phyloP scores from a whole-genome alignment of 768 basidiomycete species.

The Butyriboletus loyo region DNA sequence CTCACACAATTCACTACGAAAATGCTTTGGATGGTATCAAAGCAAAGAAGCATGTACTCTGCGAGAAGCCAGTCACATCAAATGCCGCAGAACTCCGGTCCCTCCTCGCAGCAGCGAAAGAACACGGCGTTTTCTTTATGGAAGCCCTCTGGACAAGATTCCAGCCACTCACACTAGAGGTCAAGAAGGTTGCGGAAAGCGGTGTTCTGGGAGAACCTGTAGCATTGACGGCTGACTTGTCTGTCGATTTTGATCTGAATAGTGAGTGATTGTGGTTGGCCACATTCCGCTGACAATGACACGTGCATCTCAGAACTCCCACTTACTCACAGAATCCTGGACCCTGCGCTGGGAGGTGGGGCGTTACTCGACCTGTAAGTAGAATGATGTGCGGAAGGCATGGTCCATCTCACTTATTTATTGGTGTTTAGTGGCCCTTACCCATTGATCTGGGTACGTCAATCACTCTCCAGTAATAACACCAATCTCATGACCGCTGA shows the following conservation, averaged over 20 bases:
- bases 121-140: conserved; percentile 84
- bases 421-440: conserved; percentile 63
- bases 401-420: conserved; percentile 1
- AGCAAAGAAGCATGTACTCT: conserved; percentile 81
- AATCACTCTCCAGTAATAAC: not conserved
- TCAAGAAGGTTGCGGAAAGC: conserved; percentile 60
- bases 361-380: conserved; percentile 80
- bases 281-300: not conserved
- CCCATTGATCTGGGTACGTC: conserved; percentile 70
- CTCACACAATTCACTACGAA: conserved; percentile 79
- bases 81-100: conserved; percentile 75
- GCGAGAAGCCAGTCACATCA: conserved; percentile 85
- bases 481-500: conserved; percentile 9
- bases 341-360: conserved; percentile 79
- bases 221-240: conserved; percentile 72
- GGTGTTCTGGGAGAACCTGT: conserved; percentile 66
- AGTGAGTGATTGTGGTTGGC: conserved; percentile 37
- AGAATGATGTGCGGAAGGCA: not conserved
- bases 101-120: conserved; percentile 69
- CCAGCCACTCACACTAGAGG: conserved; percentile 62
- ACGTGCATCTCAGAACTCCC: conserved; percentile 49
- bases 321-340: conserved; percentile 68
- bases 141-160: conserved; percentile 90
- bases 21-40: conserved; percentile 74
- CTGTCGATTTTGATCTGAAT: conserved; percentile 62